Base-by-base conservation (phyloP, 2,329 filamentous ascomycete species). In the Trichoderma sp. region DNA sequence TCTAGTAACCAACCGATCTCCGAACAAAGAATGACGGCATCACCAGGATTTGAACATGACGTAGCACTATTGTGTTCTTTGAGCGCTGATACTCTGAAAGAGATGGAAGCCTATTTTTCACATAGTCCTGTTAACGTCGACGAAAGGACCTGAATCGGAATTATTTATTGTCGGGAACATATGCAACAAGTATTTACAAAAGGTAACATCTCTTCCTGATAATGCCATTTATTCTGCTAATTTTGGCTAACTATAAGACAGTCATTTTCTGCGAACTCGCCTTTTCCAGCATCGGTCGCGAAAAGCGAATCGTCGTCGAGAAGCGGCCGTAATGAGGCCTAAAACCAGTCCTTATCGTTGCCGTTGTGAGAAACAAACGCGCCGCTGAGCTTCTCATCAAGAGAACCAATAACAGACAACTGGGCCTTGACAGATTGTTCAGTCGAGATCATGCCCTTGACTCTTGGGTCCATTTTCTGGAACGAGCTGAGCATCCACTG, bases 371-470 rank as follows among this genome's bases (percentile, higher is more conserved):
- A 66, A 14, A 66, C 16, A n/a, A 66, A 66, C 5, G 24, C 21
- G 6, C 63, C 63, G 8, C 24, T 66, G 2, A 66, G 63, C 24
- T 66, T 50, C 16, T 29, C 35, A n/a, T 66, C 63, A 18, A 66
- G 63, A 27, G 21, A n/a, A 29, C 29, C 24, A n/a, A 66, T 45
- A 50, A 66, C 63, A 50, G 38, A 29, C 24, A 66, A 31, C 63
- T 66, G 63, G 4, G 63, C 35, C 14, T n/a, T 50, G 14, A 66
- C 63, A 14, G 63, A 66, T 50, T 66, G 24, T 4, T 66, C 24
- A 8, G 38, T 45, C 24, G 63, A 66, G 24, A 66, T 66, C 63
- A 66, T 66, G 9, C 63, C 63, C 35, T 66, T 45, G 24, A 66
- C 63, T n/a, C 24, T 66, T 18, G 63, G 63, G 14, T 66, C 63